Conservation (phyloP, 2,329 filamentous ascomycete species). For the Aspergillus fumigatus region DNA sequence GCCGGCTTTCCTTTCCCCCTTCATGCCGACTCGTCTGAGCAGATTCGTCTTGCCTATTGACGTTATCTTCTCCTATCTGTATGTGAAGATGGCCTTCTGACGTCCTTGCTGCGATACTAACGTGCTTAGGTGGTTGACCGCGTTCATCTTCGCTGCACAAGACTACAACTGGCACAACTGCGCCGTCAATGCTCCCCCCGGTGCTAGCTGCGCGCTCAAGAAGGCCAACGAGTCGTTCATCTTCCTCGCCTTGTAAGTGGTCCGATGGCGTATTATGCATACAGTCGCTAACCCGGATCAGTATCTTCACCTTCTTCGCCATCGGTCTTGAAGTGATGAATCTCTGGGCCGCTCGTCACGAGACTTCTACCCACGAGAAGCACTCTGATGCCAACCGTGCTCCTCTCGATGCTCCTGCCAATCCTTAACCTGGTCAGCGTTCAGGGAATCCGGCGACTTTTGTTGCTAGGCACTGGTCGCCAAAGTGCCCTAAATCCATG, state of each 20-base stretch:
- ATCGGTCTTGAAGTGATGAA: neutral
- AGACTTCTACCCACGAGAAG: neutral
- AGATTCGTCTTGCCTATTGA: neutral
- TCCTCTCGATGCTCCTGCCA: neutral
- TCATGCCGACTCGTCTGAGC: neutral
- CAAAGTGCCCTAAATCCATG: neutral
- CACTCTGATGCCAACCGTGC: neutral
- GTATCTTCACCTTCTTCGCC: neutral
- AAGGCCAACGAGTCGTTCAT: constrained; percentile 3
- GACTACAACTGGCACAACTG: constrained; percentile 1
- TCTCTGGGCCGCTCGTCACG: neutral
- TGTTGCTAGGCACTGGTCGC: neutral
- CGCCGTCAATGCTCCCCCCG: neutral
- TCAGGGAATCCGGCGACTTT: neutral
- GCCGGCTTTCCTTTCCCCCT: neutral
- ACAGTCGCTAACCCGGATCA: neutral
- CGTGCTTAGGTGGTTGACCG: neutral
- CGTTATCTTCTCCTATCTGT: neutral
- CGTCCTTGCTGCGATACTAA: neutral
- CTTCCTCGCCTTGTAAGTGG: constrained; percentile 1
- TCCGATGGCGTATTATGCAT: neutral
- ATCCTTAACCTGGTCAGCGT: neutral
- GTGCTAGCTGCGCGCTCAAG: neutral
- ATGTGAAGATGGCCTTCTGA: neutral
- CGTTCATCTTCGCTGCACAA: constrained; percentile 1